Evolutionary conservation across 495 filamentous ascomycete species (phyloP), one percentile per base, ranked within the genome.

Genomic region (Physcia stellaris): DNA sequence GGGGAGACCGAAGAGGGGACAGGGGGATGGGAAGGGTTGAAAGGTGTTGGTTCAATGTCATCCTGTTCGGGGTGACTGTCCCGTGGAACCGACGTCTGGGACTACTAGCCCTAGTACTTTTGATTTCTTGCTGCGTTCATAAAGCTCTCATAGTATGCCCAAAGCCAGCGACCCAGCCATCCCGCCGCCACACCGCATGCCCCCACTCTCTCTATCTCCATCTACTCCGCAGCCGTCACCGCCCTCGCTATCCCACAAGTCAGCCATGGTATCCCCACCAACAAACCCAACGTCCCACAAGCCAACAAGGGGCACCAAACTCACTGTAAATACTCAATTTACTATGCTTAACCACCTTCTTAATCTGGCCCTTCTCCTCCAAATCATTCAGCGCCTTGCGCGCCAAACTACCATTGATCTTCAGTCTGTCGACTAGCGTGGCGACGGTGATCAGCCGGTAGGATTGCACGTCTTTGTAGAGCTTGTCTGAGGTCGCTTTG

Each of bases 381-480:
- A 99, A 70, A 62, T 99, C 92, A 56, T 71, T 75, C 42, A 99
- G 72, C 62, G 83, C 86, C 63, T 71, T 67, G 56, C 92, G 77
- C 49, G 92, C 92, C 55, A 99, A 71, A 55, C 81, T 87, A 58
- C 92, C 92, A 70, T 99, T 99, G 77, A 99, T 94, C 86, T 99
- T 99, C 63, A 95, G 77, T 60, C 92, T 75, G 63, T 99, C 92
- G 75, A 99, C 92, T 53, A 99, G 87, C 53, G 81, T 86, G 53
- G 92, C 85, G 58, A 96, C 83, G 55, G 92, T 99, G 74, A 99
- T 83, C 66, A 99, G 86, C 56, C 92, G 86, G 82, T 95, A 99
- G 45, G 92, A 94, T 67, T 96, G 90, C 51, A 99, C 92, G 73
- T 95, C 87, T 72, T 95, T 95, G 72, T 90, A 78, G 59, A 72